phyloP scores from a whole-genome alignment of 139 green algal species.

The Diplosphaera chodatii region DNA sequence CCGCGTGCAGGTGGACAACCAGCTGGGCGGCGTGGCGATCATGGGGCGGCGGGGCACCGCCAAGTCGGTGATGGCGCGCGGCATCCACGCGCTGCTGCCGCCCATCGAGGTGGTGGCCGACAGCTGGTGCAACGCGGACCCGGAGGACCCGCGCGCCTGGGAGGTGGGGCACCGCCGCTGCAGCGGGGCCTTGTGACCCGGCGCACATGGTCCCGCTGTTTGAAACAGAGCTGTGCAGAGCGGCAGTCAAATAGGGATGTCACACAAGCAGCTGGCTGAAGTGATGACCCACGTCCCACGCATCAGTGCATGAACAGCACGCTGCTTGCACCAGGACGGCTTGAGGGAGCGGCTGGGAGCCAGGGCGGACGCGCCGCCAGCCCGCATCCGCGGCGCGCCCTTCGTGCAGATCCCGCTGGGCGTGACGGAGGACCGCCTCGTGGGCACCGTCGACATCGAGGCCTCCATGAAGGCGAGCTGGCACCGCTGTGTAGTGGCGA shows the following conservation, averaged over 20 bases:
- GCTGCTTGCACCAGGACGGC: conserved; percentile 46
- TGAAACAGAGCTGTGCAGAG: too few relatives aligned
- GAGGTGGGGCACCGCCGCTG: conserved; percentile 74
- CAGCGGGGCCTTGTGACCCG: too few relatives aligned
- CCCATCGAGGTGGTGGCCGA: conserved; percentile 95
- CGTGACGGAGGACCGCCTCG: conserved; percentile 96
- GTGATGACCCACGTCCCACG: too few relatives aligned
- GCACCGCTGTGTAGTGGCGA: too few relatives aligned
- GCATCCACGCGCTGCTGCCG: conserved; percentile 90
- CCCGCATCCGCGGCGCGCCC: conserved; percentile 61
- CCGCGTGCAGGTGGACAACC: conserved; percentile 43
- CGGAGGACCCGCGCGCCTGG: conserved; percentile 75
- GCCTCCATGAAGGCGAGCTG: conserved; percentile 89
- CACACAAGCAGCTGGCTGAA: too few relatives aligned
- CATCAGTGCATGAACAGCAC: not conserved
- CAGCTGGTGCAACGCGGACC: conserved; percentile 91
- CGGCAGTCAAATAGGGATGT: too few relatives aligned
- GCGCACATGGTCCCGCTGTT: too few relatives aligned
- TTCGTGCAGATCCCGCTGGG: conserved; percentile 98
- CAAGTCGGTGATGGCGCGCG: conserved; percentile 97
- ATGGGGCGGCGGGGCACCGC: conserved; percentile 83
- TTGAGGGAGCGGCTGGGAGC: conserved; percentile 53
- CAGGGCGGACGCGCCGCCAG: conserved; percentile 23
- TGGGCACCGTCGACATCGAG: conserved; percentile 99
- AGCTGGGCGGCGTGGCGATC: conserved; percentile 92